Evolutionary conservation across 129 eudicot species (phyloP).

Genomic region (Arctium lappa): DNA sequence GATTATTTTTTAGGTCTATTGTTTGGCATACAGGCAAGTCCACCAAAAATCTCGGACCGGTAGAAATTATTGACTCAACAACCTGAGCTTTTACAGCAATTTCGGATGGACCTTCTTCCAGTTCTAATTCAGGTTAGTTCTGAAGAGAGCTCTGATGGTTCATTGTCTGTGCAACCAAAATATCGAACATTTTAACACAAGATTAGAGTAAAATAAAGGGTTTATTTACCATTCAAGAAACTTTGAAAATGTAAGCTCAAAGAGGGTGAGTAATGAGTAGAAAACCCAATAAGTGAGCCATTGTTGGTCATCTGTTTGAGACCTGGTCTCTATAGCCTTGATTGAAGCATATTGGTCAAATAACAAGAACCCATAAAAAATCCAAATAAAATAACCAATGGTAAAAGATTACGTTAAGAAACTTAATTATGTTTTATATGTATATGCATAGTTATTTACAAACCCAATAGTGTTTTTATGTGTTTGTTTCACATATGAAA

Average conservation of each 20-base stretch:
- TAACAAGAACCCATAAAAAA: background rate
- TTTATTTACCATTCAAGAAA: conserved; percentile 65
- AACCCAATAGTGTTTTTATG: too few relatives aligned
- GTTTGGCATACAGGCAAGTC: conserved; percentile 74
- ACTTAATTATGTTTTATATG: too few relatives aligned
- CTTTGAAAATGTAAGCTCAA: conserved; percentile 82
- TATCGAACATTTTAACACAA: background rate
- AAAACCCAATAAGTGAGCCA: conserved; percentile 98
- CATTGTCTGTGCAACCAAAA: background rate
- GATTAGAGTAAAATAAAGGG: background rate
- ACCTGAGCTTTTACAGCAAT: conserved; percentile 80
- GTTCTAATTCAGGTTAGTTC: conserved; percentile 66
- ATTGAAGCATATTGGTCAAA: conserved; percentile 66
- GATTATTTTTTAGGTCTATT: conserved; percentile 58
- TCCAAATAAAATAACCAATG: background rate
- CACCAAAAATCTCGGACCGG: conserved; percentile 56
- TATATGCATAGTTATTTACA: too few relatives aligned
- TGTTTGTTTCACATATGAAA: too few relatives aligned
- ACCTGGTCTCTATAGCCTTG: conserved; percentile 74
- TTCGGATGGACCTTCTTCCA: conserved; percentile 86
- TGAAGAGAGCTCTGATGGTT: background rate
- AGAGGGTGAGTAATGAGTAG: conserved; percentile 74
- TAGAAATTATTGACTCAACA: conserved; percentile 62
- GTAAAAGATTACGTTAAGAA: background rate
- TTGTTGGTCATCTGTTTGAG: conserved; percentile 74